These are phyloP conservation scores for Didymella pomorum DNA, from an alignment of 2,329 filamentous ascomycete genomes.

Conservation along the genomic window DNA sequence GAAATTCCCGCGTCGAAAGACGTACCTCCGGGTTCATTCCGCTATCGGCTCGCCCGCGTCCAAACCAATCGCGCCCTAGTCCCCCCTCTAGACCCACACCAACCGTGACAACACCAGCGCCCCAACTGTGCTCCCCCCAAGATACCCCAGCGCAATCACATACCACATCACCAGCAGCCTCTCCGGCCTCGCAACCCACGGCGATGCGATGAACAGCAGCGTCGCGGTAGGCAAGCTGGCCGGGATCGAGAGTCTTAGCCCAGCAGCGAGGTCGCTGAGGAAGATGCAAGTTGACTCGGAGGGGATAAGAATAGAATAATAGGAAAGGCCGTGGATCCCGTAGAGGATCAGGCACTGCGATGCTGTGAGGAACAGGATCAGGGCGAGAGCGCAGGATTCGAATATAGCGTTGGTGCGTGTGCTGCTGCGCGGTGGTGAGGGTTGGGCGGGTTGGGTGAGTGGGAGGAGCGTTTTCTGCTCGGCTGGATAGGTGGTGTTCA, in stretches of 20 bases:
- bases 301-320: not conserved
- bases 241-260: conserved; percentile 32
- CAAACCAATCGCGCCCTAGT: conserved; percentile 22
- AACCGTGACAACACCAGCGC: conserved; percentile 33
- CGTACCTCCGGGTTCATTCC: conserved; percentile 18
- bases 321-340: conserved; percentile 17
- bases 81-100: conserved; percentile 3
- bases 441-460: not conserved
- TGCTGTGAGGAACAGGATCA: conserved; percentile 21
- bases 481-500: not conserved
- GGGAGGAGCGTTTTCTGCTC: conserved; percentile 20
- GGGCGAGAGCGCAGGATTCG: conserved; percentile 14
- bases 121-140: conserved; percentile 31
- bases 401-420: not conserved
- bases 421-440: conserved; percentile 2
- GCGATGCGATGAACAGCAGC: conserved; percentile 32
- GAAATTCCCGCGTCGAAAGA: conserved; percentile 10
- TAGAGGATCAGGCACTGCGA: conserved; percentile 32
- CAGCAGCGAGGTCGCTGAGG: conserved; percentile 26
- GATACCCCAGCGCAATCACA: conserved; percentile 34
- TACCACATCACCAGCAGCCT: conserved; percentile 29
- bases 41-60: conserved; percentile 28
- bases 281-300: conserved; percentile 14
- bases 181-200: conserved; percentile 29
- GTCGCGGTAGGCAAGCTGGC: conserved; percentile 32